These are phyloP conservation scores for Kwoniella heveanensis DNA, from an alignment of 768 basidiomycete species.

Conservation along the genomic window DNA sequence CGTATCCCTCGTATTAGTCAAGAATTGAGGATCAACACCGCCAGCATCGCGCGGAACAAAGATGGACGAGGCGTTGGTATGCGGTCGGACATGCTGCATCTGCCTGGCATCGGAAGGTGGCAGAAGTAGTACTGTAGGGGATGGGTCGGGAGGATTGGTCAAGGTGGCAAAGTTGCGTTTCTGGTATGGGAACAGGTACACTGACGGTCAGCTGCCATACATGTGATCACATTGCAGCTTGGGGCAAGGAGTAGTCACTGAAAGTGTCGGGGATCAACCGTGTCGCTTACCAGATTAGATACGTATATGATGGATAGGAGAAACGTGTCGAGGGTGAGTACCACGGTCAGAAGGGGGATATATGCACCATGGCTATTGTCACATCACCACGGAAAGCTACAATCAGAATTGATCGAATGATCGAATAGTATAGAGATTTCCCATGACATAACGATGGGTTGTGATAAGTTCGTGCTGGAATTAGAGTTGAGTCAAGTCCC, in stretches of 20 bases:
- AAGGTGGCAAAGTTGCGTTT: slow-evolving; percentile 24
- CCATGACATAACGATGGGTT: no score
- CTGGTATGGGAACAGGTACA: no score
- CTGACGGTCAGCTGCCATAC: no score
- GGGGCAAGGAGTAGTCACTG: no score
- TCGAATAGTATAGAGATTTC: no score
- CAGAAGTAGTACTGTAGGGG: slow-evolving; percentile 40
- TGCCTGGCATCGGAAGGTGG: slow-evolving; percentile 27
- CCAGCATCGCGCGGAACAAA: slow-evolving; percentile 15
- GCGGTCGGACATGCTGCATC: slow-evolving; percentile 8
- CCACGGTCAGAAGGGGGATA: slow-evolving; percentile 27
- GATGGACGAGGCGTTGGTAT: slow-evolving; percentile 18
- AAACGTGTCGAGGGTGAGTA: slow-evolving; percentile 31
- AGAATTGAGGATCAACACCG: background rate
- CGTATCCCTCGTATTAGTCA: background rate
- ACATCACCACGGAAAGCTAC: no score
- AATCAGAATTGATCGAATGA: no score
- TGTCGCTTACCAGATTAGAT: slow-evolving; percentile 16
- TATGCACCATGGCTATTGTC: slow-evolving; percentile 33
- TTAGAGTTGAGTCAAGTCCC: no score
- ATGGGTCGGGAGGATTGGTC: slow-evolving; percentile 38
- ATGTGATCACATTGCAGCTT: no score
- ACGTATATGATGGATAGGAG: slow-evolving; percentile 23
- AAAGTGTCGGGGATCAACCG: no score
- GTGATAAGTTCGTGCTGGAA: no score